Base-by-base conservation (phyloP, 2,329 filamentous ascomycete species). In the Parafenestella ontariensis region DNA sequence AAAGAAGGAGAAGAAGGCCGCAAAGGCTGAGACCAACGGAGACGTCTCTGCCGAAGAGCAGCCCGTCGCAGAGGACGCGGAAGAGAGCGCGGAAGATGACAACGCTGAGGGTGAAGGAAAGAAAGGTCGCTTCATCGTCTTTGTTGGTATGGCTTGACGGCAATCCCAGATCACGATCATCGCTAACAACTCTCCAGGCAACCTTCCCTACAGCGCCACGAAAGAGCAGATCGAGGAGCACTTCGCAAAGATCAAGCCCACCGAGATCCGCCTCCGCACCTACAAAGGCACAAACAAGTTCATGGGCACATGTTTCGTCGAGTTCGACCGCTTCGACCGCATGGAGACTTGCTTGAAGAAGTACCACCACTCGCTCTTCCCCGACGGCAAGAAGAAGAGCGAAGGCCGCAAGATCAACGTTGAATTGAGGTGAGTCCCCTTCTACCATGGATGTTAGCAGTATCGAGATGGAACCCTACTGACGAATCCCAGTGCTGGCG, bases 311-410 rank as follows among this genome's bases (percentile, higher is more conserved):
- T 75, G 70, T 31, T 77, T 97, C 76, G 82, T 98, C 65, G 94
- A 98, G 76, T 98, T 97, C 72, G 87, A 87, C 61, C 84, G 87
- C 64, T 96, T 88, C 78, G 90, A 93, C 77, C 87, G 89, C 72
- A 96, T 96, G 92, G 90, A 96, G 82, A 95, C 91, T 28, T 96
- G 92, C 71, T 82, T 98, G 56, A 91, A 93, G 76, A 87, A 92
- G 61, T 94, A 94, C 78, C 93, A 98, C 78, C 93, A 97, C 78
- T 89, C 87, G 55, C 83, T 83, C 60, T 96, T 97, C 72, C 79
- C 86, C 54, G 82, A 84, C 48, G 79, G 79, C 33, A 79, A 79
- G 67, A 80, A 72, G 81, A 87, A 76, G 79, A 52, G 52, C 13
- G 81, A 59, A 15, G 79, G 87, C 46, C 83, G 94, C 66, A 90